Base-by-base conservation (phyloP, 192 early-diverging fungal species). In the Podila verticillata region DNA sequence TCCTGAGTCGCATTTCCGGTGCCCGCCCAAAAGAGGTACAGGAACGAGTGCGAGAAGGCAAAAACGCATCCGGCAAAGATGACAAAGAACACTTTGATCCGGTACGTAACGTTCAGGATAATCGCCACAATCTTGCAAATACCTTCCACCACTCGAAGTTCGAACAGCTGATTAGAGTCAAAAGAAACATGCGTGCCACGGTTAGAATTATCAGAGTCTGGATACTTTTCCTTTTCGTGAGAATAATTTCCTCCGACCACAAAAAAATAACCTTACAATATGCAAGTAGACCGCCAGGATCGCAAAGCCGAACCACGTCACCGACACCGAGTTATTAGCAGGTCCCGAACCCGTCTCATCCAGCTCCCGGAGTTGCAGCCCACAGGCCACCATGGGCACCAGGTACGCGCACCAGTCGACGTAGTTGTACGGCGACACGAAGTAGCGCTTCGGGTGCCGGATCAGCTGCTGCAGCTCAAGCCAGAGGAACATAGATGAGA, bases 401-500 rank as follows among this genome's bases (percentile, higher is more conserved):
- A 54, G 22, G 10, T 54, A 54, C 6, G 51, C 51, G 24, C 20
- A 24, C 51, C 20, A 24, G 51, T 54, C 51, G 51, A 54, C 51
- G 24, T 24, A 54, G 51, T 54, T 54, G 51, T 54, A 54, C 1
- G 51, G 51, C 0, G 51, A 54, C 24, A n/a, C 8, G n/a, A 54
- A 4, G 8, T 54, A 54, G 4, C 51, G 51, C 51, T 9, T 26
- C 4, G n/a, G 24, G 24, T 26, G n/a, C 51, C 24, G 20, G 22
- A 54, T 24, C 51, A 54, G 12, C 26, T 60, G 58, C 15, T 31
- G 30, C 15, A 60, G 6, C 30, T 60, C 58, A 24, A 60, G 29
- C 58, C 58, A 60, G 26, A 60, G 8, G 58, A 60, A 60, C 58
- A 60, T 31, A 10, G 28, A 9, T 29, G 58, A 24, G 10, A 60